Base-by-base conservation (phyloP, 78 protist species). In the Dictyostelium purpureum region DNA sequence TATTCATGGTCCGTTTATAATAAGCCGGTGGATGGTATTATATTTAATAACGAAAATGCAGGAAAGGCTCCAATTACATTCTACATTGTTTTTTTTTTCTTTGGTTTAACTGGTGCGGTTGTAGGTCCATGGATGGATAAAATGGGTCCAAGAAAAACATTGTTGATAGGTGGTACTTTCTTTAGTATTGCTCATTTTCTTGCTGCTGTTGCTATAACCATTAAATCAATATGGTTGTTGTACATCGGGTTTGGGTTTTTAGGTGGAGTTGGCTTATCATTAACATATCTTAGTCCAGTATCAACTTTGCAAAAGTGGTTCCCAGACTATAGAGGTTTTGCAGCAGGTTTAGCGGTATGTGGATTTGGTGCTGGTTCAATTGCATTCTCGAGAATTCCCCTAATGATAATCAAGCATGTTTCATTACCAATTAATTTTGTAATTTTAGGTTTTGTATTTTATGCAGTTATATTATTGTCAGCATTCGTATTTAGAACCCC, bases 281-380 rank as follows among this genome's bases (percentile, higher is more conserved):
- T 91, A 11, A 38, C 79, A 18, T 95, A 95, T 49, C 51, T 95
- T 6, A 51, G 80, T 6, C 97, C 97, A 12, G 94, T 95, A 26
- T 67, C 94, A 6, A 26, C 96, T 12, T 56, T 95, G 19, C 75
- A 88, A 24, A 95, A 95, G 67, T 95, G 97, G 97, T 95, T 95
- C 57, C 94, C 95, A 1, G 80, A 76, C 51, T 16, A 70, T n/a
- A 28, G 52, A 26, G 97, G 97, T 4, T 26, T 95, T 3, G 87
- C 89, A 19, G 21, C 85, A 0, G 97, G 97, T 14, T 59, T 95
- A 28, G 97, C 97, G 26, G 96, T 95, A 18, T 71, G 85, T 66
- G 97, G 97, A 42, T 95, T 95, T 95, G 97, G 97, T 45, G 96
- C 94, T 28, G 96, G 96, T 35, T 49, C 96, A 10, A 45, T 95